Base-by-base conservation (phyloP, 1,284 basidiomycete species). In the Thecaphora thlaspeos region DNA sequence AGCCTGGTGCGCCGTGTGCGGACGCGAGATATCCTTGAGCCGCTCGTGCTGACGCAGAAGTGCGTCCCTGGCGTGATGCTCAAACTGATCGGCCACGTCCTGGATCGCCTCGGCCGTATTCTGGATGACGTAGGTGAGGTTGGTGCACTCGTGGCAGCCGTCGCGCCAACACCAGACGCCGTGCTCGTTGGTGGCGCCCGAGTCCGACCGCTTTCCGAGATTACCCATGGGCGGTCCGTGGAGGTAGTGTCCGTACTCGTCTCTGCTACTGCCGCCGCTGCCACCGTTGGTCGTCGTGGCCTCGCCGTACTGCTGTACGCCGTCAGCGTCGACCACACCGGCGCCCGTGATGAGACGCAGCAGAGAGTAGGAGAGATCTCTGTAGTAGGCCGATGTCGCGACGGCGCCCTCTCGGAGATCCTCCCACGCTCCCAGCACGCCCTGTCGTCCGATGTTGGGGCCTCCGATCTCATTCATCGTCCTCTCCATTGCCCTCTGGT, bases 101-200 rank as follows among this genome's bases (percentile, higher is more conserved):
- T 88, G 87, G 41, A 91, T 71, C 0, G 84, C 83, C 58, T 91
- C 89, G 7, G 84, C 84, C 0, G 86, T 86, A 71, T 85, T 86
- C 75, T 91, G 89, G 56, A 91, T 80, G 0, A 86, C 87, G 67
- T 88, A 90, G 0, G 88, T 89, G 44, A 90, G 78, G 49, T 83
- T 82, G 26, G 90, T 78, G 72, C 89, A 91, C 34, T 86, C 88
- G 86, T 82, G 78, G 74, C 87, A 90, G 2, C 82, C 82, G 53
- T 90, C 88, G 19, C 85, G 81, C 89, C 89, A 92, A 76, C 89
- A 90, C 88, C 90, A 89, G 2, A 87, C 89, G 1, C 87, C 86
- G 19, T 88, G 83, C 14, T 82, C 81, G 68, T 90, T 91, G 53
- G 85, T 75, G 28, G 60, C 71, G 3, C 57, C 70, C 18, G 76